Base-by-base conservation (phyloP, 2,329 filamentous ascomycete genomes). In the Colletotrichum incanum region DNA sequence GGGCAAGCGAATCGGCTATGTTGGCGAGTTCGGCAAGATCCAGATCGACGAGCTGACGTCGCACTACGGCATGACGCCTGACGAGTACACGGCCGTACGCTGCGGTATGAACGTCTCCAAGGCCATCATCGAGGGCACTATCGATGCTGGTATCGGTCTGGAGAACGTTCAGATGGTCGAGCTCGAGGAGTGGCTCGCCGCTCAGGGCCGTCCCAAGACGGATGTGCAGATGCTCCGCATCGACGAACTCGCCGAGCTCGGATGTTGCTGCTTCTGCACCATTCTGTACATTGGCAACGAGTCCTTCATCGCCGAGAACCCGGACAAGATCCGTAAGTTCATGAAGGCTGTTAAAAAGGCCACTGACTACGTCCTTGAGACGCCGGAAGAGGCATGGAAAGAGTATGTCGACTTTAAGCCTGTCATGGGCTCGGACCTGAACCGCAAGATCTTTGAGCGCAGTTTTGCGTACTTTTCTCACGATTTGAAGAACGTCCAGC, bases 81-180 rank as follows among this genome's bases (percentile, higher is more conserved):
- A 85, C 7, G 92, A 94, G 84, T 94, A 95, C 86, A 93, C 91
- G 1, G 92, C 93, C 45, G 87, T 95, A 9, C 92, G 93, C 70
- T 94, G 93, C 79, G 93, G 93, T 74, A 95, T 94, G 93, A 94
- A 95, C 80, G 92, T 95, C 60, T 91, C 90, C 80, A 92, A 92
- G 80, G 92, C 92, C 76, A 93, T 94, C 82, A 93, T 93, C 80
- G 86, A 88, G 71, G 92, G 92, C 75, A 87, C 87, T 49, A 93
- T 94, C 75, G 91, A 94, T 78, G 93, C 93, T 23, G 93, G 93
- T 45, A 88, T 94, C 77, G 93, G 93, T 23, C 89, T 95, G 6
- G 93, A 94, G 82, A 95, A 95, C 78, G 93, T 94, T 8, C 93
- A 95, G 82, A 94, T 94, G 93, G 93, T 94, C 54, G 93, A 94